Evolutionary conservation across 2,329 filamentous ascomycete genomes (phyloP).

Genomic region (Arthroderma uncinatum): DNA sequence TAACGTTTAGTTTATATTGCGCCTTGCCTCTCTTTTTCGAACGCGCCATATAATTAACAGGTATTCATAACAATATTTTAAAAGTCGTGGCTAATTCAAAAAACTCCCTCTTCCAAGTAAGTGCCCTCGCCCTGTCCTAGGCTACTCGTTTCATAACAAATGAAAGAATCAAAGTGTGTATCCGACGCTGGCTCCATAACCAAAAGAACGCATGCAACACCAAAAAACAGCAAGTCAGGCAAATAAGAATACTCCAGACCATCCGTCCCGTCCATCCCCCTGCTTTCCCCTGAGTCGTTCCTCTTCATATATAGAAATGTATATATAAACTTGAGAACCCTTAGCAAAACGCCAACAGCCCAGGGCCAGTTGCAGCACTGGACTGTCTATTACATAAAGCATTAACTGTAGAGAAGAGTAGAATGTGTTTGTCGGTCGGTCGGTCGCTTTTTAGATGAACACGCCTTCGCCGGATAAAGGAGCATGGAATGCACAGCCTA

Average conservation of each 20-base stretch:
- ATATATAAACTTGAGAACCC: no score
- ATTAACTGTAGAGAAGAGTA: no score
- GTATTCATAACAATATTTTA: background rate
- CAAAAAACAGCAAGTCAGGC: background rate
- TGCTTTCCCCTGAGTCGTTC: background rate
- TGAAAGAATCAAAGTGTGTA: background rate
- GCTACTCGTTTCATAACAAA: background rate
- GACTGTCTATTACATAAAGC: no score
- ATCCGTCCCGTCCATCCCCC: background rate
- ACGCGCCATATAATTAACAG: no score
- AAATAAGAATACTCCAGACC: background rate
- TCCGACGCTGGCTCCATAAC: background rate
- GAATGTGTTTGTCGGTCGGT: background rate
- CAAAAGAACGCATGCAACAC: background rate
- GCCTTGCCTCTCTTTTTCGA: no score
- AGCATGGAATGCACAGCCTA: constrained; percentile 73
- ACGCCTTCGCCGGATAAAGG: constrained; percentile 53
- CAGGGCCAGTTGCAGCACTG: background rate
- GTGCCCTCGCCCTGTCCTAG: no score
- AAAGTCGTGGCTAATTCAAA: background rate
- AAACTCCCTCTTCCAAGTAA: no score
- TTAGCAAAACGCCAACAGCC: background rate
- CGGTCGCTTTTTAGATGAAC: constrained; percentile 22
- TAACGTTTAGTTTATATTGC: no score
- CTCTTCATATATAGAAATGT: no score